Base-by-base conservation (phyloP, 208 protist genomes). In the Leishmania martiniquensis region DNA sequence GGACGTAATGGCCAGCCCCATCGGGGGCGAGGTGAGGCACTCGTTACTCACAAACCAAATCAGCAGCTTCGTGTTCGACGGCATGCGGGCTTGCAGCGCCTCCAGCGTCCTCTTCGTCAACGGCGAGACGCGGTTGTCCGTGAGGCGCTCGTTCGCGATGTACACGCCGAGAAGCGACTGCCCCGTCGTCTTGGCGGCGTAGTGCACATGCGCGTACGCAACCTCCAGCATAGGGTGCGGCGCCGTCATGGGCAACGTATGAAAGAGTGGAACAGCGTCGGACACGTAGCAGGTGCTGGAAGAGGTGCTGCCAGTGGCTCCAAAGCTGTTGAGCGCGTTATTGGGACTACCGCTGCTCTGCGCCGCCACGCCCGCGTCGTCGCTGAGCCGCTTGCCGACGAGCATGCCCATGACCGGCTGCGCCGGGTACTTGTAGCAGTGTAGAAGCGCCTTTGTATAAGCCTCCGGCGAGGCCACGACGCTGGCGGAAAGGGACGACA, bases 381-480 rank as follows among this genome's bases (percentile, higher is more conserved):
- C 82, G 59, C 72, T 85, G 10, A 93, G 75, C 10, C 90, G 91
- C 83, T 96, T 97, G 44, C 93, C 93, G 22, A 97, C 78, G 20
- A 97, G 88, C 71, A 97, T 86, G 20, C 93, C 93, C 42, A 91
- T 78, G 39, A 97, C 89, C 4, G 93, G 79, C 81, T 96, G 93
- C 1, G 90, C 94, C 42, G 91, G 88, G 76, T 95, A 93, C 82
- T 96, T 97, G 80, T 93, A 93, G 73, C 89, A 90, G 88, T 97
- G 93, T 25, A 96, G 81, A 20, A 97, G 77, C 0, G 90, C 89
- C 90, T 96, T 97, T 17, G 84, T 85, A 84, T 97, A 95, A 10
- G 93, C 91, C 62, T 92, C 91, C 7, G 82, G 76, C 10, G 93
- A 92, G 68, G 90, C 82, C 2, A 94, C 85, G 17, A 94, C 86